Evolutionary conservation across 2,329 filamentous ascomycete genomes (phyloP).

Genomic region (Neofusicoccum laricinum): DNA sequence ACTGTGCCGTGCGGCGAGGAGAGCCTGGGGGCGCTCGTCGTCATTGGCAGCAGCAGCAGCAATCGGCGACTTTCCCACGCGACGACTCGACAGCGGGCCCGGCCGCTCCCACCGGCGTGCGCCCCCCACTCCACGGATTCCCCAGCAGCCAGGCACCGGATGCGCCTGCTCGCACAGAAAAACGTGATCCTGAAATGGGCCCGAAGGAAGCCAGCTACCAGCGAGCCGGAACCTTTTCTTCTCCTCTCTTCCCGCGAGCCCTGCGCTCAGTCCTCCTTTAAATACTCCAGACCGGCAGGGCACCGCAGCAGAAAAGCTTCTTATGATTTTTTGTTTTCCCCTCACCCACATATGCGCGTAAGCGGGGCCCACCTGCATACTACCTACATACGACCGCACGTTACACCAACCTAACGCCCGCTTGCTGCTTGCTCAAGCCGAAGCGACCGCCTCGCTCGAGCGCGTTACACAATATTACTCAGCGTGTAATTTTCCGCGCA

Average conservation of each 20-base stretch:
- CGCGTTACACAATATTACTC: too few relatives aligned
- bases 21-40: too few relatives aligned
- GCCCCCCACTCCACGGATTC: neutral
- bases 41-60: too few relatives aligned
- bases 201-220: neutral
- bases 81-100: neutral
- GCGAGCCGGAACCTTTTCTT: neutral
- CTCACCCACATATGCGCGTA: slow-evolving; percentile 3
- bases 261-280: neutral
- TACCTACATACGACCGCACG: neutral
- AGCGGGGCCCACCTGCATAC: slow-evolving; percentile 10
- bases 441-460: too few relatives aligned
- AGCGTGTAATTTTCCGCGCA: too few relatives aligned
- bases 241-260: neutral
- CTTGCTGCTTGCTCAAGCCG: neutral
- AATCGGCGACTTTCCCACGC: slow-evolving; percentile 1
- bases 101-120: neutral
- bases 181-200: neutral
- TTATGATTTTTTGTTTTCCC: neutral
- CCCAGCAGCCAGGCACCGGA: neutral
- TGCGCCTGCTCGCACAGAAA: neutral
- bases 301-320: neutral
- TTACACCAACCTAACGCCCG: neutral
- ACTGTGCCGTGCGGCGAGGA: neutral
- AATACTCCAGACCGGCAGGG: neutral